Conservation (phyloP, 139 green algal species). For the Chlamydomonas applanata region DNA sequence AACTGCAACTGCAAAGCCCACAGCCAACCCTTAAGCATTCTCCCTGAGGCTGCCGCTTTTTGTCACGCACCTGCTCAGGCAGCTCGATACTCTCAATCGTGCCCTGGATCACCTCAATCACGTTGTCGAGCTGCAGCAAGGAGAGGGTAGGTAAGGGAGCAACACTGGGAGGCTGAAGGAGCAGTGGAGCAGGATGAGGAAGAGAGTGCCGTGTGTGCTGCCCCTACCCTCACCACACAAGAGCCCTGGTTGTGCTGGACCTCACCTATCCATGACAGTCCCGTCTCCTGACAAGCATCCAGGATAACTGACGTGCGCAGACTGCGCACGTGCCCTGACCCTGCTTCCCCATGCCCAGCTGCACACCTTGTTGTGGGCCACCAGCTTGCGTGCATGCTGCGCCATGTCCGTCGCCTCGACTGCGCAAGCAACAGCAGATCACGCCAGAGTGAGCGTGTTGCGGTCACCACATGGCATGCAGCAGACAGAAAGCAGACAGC, state of each 20-base stretch:
- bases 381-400: constrained; percentile 71
- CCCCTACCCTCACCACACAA: too few relatives aligned
- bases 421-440: constrained; percentile 35
- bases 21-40: background rate
- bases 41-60: background rate
- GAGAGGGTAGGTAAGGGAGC: too few relatives aligned
- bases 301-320: too few relatives aligned
- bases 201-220: too few relatives aligned
- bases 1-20: too few relatives aligned
- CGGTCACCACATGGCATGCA: background rate
- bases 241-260: too few relatives aligned
- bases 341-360: too few relatives aligned
- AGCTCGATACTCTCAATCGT: constrained; percentile 91
- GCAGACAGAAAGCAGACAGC: too few relatives aligned
- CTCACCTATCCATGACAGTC: too few relatives aligned
- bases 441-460: background rate
- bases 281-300: too few relatives aligned
- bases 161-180: too few relatives aligned
- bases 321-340: background rate
- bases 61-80: constrained; percentile 94
- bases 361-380: constrained; percentile 81
- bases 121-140: constrained; percentile 57
- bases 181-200: too few relatives aligned
- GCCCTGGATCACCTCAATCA: constrained; percentile 94
- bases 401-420: constrained; percentile 97